phyloP scores from a whole-genome alignment of 768 basidiomycete genomes.

The Podaxis mareebaensis region DNA sequence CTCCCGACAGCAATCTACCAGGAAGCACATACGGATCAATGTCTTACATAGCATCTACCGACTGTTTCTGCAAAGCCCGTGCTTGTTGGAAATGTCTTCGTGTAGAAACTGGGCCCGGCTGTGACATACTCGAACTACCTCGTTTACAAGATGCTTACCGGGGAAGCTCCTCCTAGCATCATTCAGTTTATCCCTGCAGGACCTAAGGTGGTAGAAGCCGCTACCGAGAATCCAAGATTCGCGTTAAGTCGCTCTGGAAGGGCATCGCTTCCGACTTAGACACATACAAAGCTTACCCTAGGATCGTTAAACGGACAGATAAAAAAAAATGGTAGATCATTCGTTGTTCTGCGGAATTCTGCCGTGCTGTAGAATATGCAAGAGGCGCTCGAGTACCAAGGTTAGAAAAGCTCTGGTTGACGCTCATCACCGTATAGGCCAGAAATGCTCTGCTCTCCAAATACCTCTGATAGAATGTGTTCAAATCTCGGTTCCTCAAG shows the following conservation, averaged over 20 bases:
- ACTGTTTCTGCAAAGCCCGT: constrained; percentile 65
- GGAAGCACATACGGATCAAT: constrained; percentile 44
- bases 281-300: constrained; percentile 84
- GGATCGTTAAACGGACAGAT: constrained; percentile 96
- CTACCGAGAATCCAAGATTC: constrained; percentile 76
- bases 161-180: constrained; percentile 91
- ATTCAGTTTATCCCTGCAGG: constrained; percentile 97
- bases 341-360: constrained; percentile 81
- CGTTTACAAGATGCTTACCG: constrained; percentile 84
- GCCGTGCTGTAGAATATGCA: constrained; percentile 87
- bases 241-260: constrained; percentile 94
- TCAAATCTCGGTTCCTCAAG: constrained; percentile 74
- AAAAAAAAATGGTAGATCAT: constrained; percentile 98
- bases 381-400: constrained; percentile 96
- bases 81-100: constrained; percentile 88
- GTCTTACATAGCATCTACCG: constrained; percentile 7
- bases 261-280: constrained; percentile 89
- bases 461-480: constrained; percentile 81
- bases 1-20: constrained; percentile 94
- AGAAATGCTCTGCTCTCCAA: constrained; percentile 96
- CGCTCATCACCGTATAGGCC: constrained; percentile 46
- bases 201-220: constrained; percentile 84
- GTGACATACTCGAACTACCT: constrained; percentile 96
- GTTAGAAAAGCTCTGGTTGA: constrained; percentile 32
- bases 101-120: constrained; percentile 98